phyloP scores from a whole-genome alignment of 2,329 filamentous ascomycete genomes.

The Fusarium sacchari region DNA sequence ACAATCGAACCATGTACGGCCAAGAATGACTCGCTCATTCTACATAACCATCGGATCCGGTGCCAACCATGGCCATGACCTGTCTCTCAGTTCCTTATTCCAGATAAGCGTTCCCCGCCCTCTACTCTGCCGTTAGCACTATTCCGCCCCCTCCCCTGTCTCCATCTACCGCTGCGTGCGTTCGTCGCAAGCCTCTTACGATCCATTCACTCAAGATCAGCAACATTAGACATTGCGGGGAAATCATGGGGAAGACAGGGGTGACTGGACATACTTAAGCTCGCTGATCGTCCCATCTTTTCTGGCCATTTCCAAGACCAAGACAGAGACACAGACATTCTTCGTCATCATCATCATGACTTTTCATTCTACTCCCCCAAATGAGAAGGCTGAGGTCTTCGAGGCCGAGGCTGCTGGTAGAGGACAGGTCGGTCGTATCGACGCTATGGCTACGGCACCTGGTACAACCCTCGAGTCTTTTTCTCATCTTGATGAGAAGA shows the following conservation, averaged over 20 bases:
- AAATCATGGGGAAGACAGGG: conserved; percentile 30
- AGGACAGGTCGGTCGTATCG: conserved; percentile 19
- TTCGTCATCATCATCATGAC: conserved; percentile 26
- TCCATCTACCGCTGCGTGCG: conserved; percentile 15
- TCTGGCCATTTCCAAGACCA: not conserved
- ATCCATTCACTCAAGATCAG: conserved; percentile 8
- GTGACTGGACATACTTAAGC: conserved; percentile 29
- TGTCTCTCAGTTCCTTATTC: conserved; percentile 5
- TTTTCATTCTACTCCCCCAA: conserved; percentile 24
- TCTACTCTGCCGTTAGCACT: not conserved
- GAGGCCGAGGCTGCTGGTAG: conserved; percentile 36
- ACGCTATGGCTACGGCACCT: conserved; percentile 24
- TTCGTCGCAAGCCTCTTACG: conserved; percentile 33
- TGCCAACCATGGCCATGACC: not conserved
- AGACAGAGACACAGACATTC: not conserved
- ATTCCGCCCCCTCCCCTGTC: conserved; percentile 14
- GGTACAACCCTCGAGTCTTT: conserved; percentile 39
- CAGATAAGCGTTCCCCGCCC: conserved; percentile 22
- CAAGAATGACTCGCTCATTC: not conserved
- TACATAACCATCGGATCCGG: conserved; percentile 30
- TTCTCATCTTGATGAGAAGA: conserved; percentile 58
- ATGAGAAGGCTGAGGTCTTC: conserved; percentile 35
- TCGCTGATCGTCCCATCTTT: conserved; percentile 22
- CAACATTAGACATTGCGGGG: conserved; percentile 17
- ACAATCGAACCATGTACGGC: not conserved